Base-by-base conservation (phyloP, 192 early-diverging fungal genomes). In the Coemansia aciculifera region DNA sequence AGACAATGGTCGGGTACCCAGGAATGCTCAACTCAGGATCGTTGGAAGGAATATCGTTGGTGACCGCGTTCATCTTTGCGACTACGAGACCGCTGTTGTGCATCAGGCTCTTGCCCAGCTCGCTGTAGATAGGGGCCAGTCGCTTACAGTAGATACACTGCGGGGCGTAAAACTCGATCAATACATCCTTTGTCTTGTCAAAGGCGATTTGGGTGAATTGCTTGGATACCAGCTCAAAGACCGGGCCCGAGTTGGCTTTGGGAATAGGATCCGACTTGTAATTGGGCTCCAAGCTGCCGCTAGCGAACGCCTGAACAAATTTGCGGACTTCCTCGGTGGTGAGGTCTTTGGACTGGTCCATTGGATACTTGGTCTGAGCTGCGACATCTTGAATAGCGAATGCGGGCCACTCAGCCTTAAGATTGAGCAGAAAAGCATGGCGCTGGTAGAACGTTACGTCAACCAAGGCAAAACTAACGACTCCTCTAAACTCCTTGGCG, bases 1-100 rank as follows among this genome's bases (percentile, higher is more conserved):
- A 85, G 77, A 92, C 90, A 56, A 99, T 82, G 63, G 97, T 99
- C 34, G 97, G 97, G 90, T 96, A 99, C 7, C 96, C 97, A 54
- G 89, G 62, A 68, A 99, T 71, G 40, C 86, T 67, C 84, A 96
- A 88, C 23, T 64, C 77, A 2, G 80, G 78, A 59, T 85, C 78
- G 78, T 69, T 68, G 2, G 86, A 65, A 19, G 97, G 96, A 48
- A 97, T 69, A 59, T 99, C 97, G 84, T 99, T 99, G 65, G 86
- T 89, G 36, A 95, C 94, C 54, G 85, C 94, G 70, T 99, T 95
- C 88, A 98, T 86, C 88, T 95, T 94, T 69, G 96, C 96, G 71
- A 94, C 85, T 19, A 89, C 83, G 43, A 94, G 63, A 31, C 51
- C 67, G 23, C 57, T 42, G 79, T 85, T 56, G 24, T 74, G 74